These are phyloP conservation scores for Triticum turgidum DNA, from an alignment of 176 grass and related monocot species.

Conservation along the genomic window DNA sequence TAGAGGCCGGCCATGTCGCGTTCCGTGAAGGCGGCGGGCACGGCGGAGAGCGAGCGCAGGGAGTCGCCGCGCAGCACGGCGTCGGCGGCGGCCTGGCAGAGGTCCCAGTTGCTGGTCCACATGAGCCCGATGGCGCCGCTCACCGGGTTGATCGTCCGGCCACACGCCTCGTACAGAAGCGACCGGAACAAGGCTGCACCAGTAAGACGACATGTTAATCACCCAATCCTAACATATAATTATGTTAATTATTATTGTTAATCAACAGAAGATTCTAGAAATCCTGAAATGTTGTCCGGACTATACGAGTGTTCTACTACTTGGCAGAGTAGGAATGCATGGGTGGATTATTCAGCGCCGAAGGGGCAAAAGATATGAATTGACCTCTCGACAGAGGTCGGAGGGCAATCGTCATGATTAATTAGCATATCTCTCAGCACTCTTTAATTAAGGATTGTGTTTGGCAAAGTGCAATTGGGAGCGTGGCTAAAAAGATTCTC, in stretches of 20 bases:
- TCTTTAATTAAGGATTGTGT: background rate
- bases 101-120: constrained; percentile 79
- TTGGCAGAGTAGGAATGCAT: background rate
- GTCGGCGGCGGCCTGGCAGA: constrained; percentile 75
- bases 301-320: background rate
- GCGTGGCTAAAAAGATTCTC: constrained; percentile 26
- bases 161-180: constrained; percentile 78
- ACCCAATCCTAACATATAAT: background rate
- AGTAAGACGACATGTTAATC: background rate
- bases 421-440: constrained; percentile 10
- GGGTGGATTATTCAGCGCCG: background rate
- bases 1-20: constrained; percentile 50
- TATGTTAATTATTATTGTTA: background rate
- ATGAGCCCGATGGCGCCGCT: constrained; percentile 73
- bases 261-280: background rate
- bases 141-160: constrained; percentile 76
- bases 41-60: constrained; percentile 41
- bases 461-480: constrained; percentile 16
- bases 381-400: background rate
- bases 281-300: too few relatives aligned
- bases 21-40: constrained; percentile 41
- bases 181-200: constrained; percentile 67
- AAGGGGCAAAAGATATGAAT: constrained; percentile 1
- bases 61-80: constrained; percentile 63
- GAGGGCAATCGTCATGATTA: background rate